Evolutionary conservation across 2,329 filamentous ascomycete genomes (phyloP).

Genomic region (Scorias spongiosa): DNA sequence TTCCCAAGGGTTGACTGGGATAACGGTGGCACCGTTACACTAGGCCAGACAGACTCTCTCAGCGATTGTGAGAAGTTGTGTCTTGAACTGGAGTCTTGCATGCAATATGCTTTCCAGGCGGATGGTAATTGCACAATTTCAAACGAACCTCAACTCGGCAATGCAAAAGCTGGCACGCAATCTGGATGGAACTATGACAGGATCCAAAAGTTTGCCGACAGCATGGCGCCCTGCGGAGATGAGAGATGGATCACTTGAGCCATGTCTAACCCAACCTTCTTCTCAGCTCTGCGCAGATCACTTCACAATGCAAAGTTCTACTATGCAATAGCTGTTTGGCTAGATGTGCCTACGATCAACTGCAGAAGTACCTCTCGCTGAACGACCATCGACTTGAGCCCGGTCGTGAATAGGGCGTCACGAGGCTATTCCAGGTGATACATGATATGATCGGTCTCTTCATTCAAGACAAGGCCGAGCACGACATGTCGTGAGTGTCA

Average conservation of each 20-base stretch:
- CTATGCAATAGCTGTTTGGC: too few species aligned
- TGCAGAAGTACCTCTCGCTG: too few species aligned
- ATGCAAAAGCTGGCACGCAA: background rate
- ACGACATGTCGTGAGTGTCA: too few species aligned
- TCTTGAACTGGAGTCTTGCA: slow-evolving; percentile 2
- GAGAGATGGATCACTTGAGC: background rate
- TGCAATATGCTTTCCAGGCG: slow-evolving; percentile 4
- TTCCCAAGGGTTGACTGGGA: slow-evolving; percentile 12
- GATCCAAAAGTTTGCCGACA: background rate
- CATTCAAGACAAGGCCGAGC: too few species aligned
- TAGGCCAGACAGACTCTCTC: background rate
- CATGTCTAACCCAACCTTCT: background rate
- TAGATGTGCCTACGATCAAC: too few species aligned
- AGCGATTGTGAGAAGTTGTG: slow-evolving; percentile 5
- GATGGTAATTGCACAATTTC: background rate
- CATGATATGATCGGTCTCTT: too few species aligned
- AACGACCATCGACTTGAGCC: too few species aligned
- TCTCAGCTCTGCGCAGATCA: too few species aligned
- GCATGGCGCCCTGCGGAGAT: background rate
- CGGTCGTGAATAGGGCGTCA: too few species aligned
- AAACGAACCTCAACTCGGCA: background rate
- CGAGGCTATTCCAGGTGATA: too few species aligned
- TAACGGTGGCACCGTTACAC: slow-evolving; percentile 10
- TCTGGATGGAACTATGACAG: background rate
- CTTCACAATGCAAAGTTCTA: too few species aligned